A percentile compares a stretch with the other conserved stretches of the same genome.
Conservation (phyloP, 148 eudicot species). For the Salicornia ramosissima region DNA sequence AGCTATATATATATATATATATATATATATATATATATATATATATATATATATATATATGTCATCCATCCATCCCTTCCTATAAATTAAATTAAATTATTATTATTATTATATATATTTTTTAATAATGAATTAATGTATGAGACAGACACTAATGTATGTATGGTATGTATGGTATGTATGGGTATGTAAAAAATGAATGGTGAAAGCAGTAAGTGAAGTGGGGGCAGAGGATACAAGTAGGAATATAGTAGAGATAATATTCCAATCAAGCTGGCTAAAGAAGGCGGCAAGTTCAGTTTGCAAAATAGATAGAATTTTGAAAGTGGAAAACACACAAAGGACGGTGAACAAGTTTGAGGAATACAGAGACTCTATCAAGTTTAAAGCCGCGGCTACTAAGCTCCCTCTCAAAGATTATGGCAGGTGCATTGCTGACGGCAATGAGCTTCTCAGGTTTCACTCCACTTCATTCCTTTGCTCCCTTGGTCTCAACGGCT, state of each 20-base stretch:
- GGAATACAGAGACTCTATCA: slow-evolving; percentile 74
- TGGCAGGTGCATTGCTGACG: slow-evolving; percentile 86
- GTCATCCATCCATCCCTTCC: no score
- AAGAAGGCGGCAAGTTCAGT: slow-evolving; percentile 66
- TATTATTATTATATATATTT: no score
- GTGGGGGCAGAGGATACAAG: slow-evolving; percentile 90
- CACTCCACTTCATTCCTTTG: slow-evolving; percentile 75
- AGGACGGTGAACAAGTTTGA: slow-evolving; percentile 70
- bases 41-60: no score
- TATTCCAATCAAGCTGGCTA: slow-evolving; percentile 98
- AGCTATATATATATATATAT: no score
- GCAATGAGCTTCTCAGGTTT: slow-evolving; percentile 87
- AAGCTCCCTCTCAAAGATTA: slow-evolving; percentile 58
- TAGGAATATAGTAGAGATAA: slow-evolving; percentile 97
- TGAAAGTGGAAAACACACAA: slow-evolving; percentile 82
- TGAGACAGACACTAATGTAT: no score
- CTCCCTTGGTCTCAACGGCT: slow-evolving; percentile 70
- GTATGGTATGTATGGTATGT: no score
- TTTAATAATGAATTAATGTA: no score
- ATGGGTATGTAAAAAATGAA: no score
- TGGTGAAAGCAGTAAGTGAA: slow-evolving; percentile 54
- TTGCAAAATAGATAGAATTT: slow-evolving; percentile 82
- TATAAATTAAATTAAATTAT: no score
- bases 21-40: no score
- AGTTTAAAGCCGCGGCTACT: slow-evolving; percentile 59